Base-by-base conservation (phyloP, 2,329 filamentous ascomycete genomes). In the Blastomyces gilchristii region DNA sequence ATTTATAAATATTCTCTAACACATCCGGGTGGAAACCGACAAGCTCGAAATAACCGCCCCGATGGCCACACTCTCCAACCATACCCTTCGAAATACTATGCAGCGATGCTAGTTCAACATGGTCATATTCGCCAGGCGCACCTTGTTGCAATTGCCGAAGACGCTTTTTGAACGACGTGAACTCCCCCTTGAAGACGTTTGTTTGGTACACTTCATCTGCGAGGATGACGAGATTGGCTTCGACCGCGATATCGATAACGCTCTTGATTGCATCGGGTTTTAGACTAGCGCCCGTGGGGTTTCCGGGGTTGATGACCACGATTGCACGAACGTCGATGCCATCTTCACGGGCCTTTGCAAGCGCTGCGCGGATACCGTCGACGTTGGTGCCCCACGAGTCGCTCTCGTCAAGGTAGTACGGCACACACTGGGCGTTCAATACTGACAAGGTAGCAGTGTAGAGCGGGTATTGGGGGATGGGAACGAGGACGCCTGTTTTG, bases 181-280 rank as follows among this genome's bases (percentile, higher is more conserved):
- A 99, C 75, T 93, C 83, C 76, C 94, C 94, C 66, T 89, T 81
- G 79, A 99, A 99, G 70, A 99, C 89, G 77, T 99, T 99, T 73
- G 94, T 97, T 80, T 99, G 94, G 84, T 99, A 99, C 47, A 99
- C 94, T 78, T 99, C 94, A 73, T 99, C 94, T 61, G 94, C 94
- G 71, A 99, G 85, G 68, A 97, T 82, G 63, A 97, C 91, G 34
- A 99, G 83, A 69, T 87, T 85, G 81, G 97, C 86, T 75, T 92
- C 82, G 37, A 86, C 87, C 49, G 94, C 93, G 67, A 97, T 88
- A 67, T 94, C 85, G 68, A 97, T 83, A n/a, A 97, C 90, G 60
- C 83, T 82, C 71, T 87, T 86, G 75, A 99, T 87, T 72, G 97
- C 91, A 25, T 85, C 82, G 67, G 88, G 83, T 45, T 87, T 81